Conservation (phyloP, 176 grass and related monocot species). For the Lolium rigidum region DNA sequence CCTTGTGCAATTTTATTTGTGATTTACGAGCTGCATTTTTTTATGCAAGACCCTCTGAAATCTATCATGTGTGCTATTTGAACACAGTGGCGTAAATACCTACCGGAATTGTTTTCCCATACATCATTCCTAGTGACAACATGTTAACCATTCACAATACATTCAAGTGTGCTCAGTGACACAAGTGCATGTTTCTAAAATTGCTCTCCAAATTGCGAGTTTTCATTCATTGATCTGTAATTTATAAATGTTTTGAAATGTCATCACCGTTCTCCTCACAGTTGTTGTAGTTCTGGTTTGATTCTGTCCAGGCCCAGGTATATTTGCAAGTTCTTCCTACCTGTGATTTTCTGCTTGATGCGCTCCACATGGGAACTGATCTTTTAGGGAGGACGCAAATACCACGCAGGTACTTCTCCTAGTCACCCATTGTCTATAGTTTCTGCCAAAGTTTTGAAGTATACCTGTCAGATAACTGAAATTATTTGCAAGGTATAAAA, state of each 20-base stretch:
- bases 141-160: neutral
- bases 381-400: too few relatives aligned
- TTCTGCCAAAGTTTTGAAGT: neutral
- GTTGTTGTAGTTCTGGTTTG: neutral
- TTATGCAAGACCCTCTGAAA: neutral
- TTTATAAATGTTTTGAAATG: neutral
- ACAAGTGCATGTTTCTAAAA: neutral
- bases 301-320: too few relatives aligned
- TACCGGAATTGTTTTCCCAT: neutral
- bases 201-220: neutral
- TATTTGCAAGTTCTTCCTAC: too few relatives aligned
- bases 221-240: neutral
- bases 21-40: neutral
- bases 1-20: neutral
- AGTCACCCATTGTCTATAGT: too few relatives aligned
- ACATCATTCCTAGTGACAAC: neutral
- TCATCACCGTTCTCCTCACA: neutral
- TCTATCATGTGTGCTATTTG: neutral
- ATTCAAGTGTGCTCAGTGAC: neutral
- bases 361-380: too few relatives aligned
- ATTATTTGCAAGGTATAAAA: neutral
- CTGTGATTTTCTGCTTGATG: too few relatives aligned
- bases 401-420: too few relatives aligned
- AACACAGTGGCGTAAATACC: neutral
- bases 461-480: neutral